A percentile compares a stretch with the other conserved stretches of the same genome.
Conservation (phyloP, 169 alveolate genomes). For the Cryptosporidium sp. region DNA sequence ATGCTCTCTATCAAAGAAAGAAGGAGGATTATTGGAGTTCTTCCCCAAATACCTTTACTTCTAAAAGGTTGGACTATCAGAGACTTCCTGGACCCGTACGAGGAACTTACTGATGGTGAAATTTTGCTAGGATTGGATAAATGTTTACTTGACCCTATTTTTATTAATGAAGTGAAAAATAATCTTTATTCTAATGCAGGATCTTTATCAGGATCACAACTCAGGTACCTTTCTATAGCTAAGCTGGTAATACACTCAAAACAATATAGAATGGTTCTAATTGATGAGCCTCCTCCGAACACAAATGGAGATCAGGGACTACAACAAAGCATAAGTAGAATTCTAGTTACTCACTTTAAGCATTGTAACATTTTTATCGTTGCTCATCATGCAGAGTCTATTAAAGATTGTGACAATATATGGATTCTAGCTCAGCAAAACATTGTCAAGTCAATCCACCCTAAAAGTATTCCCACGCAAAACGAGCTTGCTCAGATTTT, state of each 20-base stretch:
- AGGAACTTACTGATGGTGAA: constrained; percentile 76
- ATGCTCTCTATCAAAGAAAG: constrained; percentile 69
- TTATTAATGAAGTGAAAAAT: constrained; percentile 9
- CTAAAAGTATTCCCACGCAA: constrained; percentile 49
- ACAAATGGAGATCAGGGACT: constrained; percentile 7
- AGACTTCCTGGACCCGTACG: constrained; percentile 79
- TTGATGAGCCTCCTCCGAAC: constrained; percentile 86
- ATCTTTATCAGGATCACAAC: constrained; percentile 78
- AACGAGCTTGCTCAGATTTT: constrained; percentile 56
- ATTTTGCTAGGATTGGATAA: constrained; percentile 76
- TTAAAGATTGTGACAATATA: constrained; percentile 32
- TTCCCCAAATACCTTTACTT: constrained; percentile 81
- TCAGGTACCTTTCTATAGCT: constrained; percentile 83
- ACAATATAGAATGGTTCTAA: constrained; percentile 80
- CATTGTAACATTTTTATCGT: constrained; percentile 62
- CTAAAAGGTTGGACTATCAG: constrained; percentile 80
- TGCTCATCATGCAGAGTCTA: constrained; percentile 70
- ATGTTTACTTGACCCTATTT: constrained; percentile 38
- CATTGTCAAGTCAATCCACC: constrained; percentile 52
- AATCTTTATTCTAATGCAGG: constrained; percentile 64
- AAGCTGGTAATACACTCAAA: constrained; percentile 81
- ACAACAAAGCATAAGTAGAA: constrained; percentile 7
- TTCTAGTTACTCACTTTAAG: constrained; percentile 33
- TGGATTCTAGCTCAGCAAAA: constrained; percentile 54
- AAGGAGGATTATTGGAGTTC: constrained; percentile 77